Evolutionary conservation across 805 yeast species (phyloP), one percentile per base, ranked within the genome.

Genomic region (Ogataea pignaliae): DNA sequence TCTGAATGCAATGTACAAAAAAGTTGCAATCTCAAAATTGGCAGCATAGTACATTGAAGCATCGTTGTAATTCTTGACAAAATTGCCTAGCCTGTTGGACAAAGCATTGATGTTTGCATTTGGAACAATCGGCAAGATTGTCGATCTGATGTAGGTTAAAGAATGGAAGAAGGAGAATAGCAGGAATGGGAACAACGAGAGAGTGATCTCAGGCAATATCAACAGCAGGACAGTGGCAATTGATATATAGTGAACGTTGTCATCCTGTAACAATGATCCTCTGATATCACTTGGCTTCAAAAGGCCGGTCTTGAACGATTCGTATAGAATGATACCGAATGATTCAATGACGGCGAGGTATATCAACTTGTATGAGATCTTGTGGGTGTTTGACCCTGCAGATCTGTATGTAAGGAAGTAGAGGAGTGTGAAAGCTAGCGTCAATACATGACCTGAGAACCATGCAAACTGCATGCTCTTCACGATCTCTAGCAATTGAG

Each of bases 111-210:
- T 43, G 36, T 47, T 44, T 40, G 39, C 51, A 8, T 44, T 38
- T 50, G 75, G 73, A 18, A 80, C 65, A 6, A 78, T 69, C 34
- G 97, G 96, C 41, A 90, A 69, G 44, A 91, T 52, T 51, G 73
- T 75, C 35, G 79, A 72, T 54, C 84, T 79, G 43, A 76, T 51
- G 68, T 87, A 91, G 15, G 84, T 81, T 57, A 89, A 69, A 10
- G 79, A 81, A 62, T 90, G 97, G 78, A 91, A 89, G 15, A 81
- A 60, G 8, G 97, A 83, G 64, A 85, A 90, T 44, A 86, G 69
- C 37, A 79, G 70, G 59, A 85, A 88, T 43, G 97, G 95, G 18
- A 82, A 61, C 50, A 84, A 67, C 2, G 95, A 75, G 43, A 86
- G 60, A 30, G 78, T 64, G 50, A 78, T 76, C 47, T 74, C 78